Evolutionary conservation across 2,329 filamentous ascomycete species (phyloP).

Genomic region (Trichoderma afroharzianum): DNA sequence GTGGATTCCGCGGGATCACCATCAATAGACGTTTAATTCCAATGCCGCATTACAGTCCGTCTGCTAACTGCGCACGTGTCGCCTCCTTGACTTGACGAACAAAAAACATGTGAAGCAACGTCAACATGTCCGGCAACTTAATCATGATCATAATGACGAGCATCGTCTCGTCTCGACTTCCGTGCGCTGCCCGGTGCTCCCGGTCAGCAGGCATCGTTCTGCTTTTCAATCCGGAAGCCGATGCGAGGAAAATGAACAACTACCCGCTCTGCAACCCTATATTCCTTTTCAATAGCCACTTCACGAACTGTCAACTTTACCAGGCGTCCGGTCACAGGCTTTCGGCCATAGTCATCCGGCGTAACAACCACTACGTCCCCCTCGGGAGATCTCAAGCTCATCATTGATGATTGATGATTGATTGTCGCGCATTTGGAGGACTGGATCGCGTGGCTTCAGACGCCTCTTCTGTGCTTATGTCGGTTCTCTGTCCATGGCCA

Average conservation of each 20-base stretch:
- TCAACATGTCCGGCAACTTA: too few species aligned
- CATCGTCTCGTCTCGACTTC: too few species aligned
- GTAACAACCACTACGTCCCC: neutral
- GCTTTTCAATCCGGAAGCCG: neutral
- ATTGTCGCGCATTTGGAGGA: neutral
- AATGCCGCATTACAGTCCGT: too few species aligned
- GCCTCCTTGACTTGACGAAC: too few species aligned
- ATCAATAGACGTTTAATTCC: too few species aligned
- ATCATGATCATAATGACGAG: too few species aligned
- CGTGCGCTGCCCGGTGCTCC: neutral
- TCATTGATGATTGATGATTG: neutral
- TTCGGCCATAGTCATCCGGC: neutral
- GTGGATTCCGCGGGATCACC: too few species aligned
- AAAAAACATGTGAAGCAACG: too few species aligned
- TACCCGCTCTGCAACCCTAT: neutral
- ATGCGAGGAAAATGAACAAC: neutral
- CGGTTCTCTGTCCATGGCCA: neutral
- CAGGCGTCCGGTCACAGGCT: neutral
- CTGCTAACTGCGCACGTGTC: too few species aligned
- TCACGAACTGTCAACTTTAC: neutral
- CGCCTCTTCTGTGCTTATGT: neutral
- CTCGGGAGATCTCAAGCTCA: neutral
- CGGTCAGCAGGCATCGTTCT: neutral
- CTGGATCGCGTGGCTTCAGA: neutral
- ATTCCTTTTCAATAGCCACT: neutral